Evolutionary conservation across 2,329 filamentous ascomycete genomes (phyloP).

Genomic region (Colletotrichum magnum): DNA sequence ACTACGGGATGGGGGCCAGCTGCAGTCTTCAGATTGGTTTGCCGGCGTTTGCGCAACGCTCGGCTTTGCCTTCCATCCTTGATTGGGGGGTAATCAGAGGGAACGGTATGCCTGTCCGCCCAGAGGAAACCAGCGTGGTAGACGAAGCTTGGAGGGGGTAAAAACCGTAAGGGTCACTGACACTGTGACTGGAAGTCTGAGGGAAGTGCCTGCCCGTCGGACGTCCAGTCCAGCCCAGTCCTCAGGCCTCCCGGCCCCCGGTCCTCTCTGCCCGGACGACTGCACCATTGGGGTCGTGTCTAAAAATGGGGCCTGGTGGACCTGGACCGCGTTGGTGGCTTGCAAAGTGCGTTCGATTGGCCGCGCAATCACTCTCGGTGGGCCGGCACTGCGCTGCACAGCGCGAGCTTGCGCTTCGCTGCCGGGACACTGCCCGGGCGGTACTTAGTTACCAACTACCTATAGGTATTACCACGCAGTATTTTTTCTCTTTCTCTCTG

Average conservation of each 20-base stretch:
- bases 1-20: slow-evolving; percentile 16
- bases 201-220: slow-evolving; percentile 11
- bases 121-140: not conserved
- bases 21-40: not conserved
- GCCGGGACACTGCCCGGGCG: slow-evolving; percentile 19
- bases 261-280: slow-evolving; percentile 11
- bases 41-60: slow-evolving; percentile 4
- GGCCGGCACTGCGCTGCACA: slow-evolving; percentile 27
- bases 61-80: slow-evolving; percentile 11
- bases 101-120: slow-evolving; percentile 13
- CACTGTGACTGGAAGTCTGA: slow-evolving; percentile 7
- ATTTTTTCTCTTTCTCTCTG: not conserved
- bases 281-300: slow-evolving; percentile 27
- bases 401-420: slow-evolving; percentile 25
- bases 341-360: slow-evolving; percentile 16
- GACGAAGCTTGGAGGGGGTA: not conserved
- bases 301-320: slow-evolving; percentile 32
- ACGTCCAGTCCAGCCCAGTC: slow-evolving; percentile 7
- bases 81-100: slow-evolving; percentile 16
- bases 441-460: not conserved
- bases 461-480: no score
- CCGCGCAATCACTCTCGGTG: slow-evolving; percentile 19
- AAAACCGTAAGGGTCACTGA: no score
- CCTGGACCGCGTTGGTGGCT: not conserved
- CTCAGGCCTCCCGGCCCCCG: slow-evolving; percentile 3